A percentile compares a stretch with the other conserved stretches of the same genome.
Evolutionary conservation across 768 basidiomycete species (phyloP).

Genomic region (Candolleomyces efflorescens): DNA sequence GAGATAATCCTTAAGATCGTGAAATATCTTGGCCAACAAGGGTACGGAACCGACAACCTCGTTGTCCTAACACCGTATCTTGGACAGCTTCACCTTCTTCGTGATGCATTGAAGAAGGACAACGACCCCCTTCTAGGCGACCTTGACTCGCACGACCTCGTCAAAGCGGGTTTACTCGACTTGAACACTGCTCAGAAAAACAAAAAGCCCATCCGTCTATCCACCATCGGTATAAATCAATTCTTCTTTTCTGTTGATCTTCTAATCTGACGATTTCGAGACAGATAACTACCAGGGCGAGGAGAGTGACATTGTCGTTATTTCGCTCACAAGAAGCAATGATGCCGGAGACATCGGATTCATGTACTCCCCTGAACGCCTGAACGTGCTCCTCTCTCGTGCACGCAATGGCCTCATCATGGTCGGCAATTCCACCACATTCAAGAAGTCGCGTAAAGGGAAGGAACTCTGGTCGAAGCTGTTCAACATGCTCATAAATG

Average conservation of each 20-base stretch:
- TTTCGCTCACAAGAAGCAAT: slow-evolving; percentile 61
- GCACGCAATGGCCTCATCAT: slow-evolving; percentile 63
- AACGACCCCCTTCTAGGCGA: slow-evolving; percentile 62
- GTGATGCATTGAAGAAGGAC: slow-evolving; percentile 37
- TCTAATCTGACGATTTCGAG: neutral
- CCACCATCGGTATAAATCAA: slow-evolving; percentile 53
- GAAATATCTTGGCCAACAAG: slow-evolving; percentile 62
- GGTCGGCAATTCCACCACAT: slow-evolving; percentile 61
- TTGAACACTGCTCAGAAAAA: slow-evolving; percentile 30
- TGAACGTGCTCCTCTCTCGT: slow-evolving; percentile 69
- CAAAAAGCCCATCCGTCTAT: slow-evolving; percentile 49
- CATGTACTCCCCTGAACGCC: slow-evolving; percentile 64
- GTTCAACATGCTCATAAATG: slow-evolving; percentile 37
- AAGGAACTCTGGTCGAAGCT: slow-evolving; percentile 48
- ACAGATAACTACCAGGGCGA: slow-evolving; percentile 77
- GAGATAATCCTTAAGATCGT: slow-evolving; percentile 64
- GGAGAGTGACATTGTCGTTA: slow-evolving; percentile 65
- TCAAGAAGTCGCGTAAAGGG: slow-evolving; percentile 47
- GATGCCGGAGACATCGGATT: slow-evolving; percentile 55
- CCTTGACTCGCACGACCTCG: slow-evolving; percentile 54
- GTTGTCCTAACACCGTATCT: slow-evolving; percentile 70
- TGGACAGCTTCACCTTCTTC: slow-evolving; percentile 54
- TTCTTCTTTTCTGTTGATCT: neutral
- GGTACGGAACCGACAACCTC: slow-evolving; percentile 55
- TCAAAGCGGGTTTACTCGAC: slow-evolving; percentile 50